Evolutionary conservation across 768 basidiomycete species (phyloP), one percentile per base, ranked within the genome.

Genomic region (Holtermanniella nyarrowii): DNA sequence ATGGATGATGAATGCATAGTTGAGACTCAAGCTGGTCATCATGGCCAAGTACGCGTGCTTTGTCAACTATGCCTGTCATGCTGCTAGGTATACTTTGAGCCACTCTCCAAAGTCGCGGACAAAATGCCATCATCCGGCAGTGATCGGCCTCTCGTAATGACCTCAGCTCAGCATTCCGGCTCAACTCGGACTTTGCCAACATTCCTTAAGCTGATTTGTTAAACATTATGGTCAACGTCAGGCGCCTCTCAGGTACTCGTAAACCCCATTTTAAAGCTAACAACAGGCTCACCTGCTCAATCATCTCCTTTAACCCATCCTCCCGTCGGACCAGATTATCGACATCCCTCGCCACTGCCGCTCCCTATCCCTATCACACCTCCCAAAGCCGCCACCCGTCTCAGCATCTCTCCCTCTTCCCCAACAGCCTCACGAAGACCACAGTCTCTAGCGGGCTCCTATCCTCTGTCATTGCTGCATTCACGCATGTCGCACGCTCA

Each of bases 401-500:
- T 16, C 10, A 7, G 10, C 31, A 37, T 37, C 16, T 37, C 31
- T 7, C 31, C 31, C 16, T 7, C 31, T 37, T 37, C 31, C 31
- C 31, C 31, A 7, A 37, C 31, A 16, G 31, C 31, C 31, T 16
- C 31, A 16, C 31, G 31, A 7, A 7, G 31, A 16, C 31, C 31
- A 37, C 70, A 63, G 22, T 68, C 69, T 2, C 44, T 71, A 5
- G 59, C 67, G 5, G 69, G 69, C 14, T 68, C 67, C 18, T 71
- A 69, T 45, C 66, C 64, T 13, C 67, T 71, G 47, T 68, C 65
- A n/a, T 51, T 71, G 5, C 62, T 71, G 5, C 66, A 67, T 39
- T 67, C 67, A 3, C 55, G 69, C 3, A 71, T 71, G 69, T 69
- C 67, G 4, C 59, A 61, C 27, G 68, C 69, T 1, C 65, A 69